These are phyloP conservation scores for Apiospora koreana DNA, from an alignment of 2,329 filamentous ascomycete species.

Conservation along the genomic window DNA sequence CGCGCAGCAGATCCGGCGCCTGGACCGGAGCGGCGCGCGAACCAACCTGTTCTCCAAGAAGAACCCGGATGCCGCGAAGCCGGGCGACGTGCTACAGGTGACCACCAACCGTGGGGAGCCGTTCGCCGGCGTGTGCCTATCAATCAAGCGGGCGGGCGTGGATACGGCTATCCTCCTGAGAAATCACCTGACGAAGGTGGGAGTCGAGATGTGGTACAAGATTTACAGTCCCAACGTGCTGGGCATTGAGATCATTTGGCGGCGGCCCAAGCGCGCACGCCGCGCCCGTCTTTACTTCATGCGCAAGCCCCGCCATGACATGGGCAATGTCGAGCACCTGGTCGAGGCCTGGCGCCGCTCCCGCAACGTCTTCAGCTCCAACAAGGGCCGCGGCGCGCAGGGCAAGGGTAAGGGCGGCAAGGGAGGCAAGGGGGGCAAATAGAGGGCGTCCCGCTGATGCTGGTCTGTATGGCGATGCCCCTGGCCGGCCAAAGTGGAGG, in stretches of 20 bases:
- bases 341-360: slow-evolving; percentile 61
- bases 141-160: slow-evolving; percentile 82
- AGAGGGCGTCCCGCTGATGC: not conserved
- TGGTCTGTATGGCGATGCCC: not conserved
- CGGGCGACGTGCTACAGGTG: slow-evolving; percentile 90
- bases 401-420: not conserved
- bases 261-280: slow-evolving; percentile 79
- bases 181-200: slow-evolving; percentile 81
- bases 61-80: slow-evolving; percentile 77
- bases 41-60: slow-evolving; percentile 76
- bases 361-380: slow-evolving; percentile 39
- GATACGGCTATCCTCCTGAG: slow-evolving; percentile 87
- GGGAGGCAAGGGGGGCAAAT: not conserved
- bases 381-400: slow-evolving; percentile 15
- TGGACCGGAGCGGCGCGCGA: slow-evolving; percentile 85
- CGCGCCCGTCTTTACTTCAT: slow-evolving; percentile 89
- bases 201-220: slow-evolving; percentile 98
- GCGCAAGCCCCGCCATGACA: slow-evolving; percentile 83
- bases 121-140: slow-evolving; percentile 85
- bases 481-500: not conserved
- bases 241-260: slow-evolving; percentile 91
- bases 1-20: slow-evolving; percentile 65
- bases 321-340: slow-evolving; percentile 80
- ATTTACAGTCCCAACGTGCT: slow-evolving; percentile 87
- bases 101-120: slow-evolving; percentile 80